Conservation (phyloP, 2,329 filamentous ascomycete genomes). For the Pseudogymnoascus sp. region DNA sequence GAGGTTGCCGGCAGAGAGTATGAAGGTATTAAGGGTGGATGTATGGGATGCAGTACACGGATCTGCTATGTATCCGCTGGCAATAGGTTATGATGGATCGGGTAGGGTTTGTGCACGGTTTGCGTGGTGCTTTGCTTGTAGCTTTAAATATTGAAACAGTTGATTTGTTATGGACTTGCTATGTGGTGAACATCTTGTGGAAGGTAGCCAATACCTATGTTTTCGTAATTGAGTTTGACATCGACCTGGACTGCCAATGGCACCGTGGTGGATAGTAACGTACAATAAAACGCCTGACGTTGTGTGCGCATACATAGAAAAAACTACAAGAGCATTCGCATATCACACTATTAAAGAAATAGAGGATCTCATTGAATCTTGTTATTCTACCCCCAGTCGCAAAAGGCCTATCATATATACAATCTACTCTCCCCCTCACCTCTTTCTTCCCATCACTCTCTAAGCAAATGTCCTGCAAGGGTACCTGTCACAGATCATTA, state of each 20-base stretch:
- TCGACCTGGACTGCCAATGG: neutral
- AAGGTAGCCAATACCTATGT: neutral
- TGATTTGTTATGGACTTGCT: neutral
- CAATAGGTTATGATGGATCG: neutral
- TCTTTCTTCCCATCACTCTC: constrained; percentile 20
- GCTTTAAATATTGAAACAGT: neutral
- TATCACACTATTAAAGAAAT: neutral
- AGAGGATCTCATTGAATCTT: neutral
- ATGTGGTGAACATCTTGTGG: neutral
- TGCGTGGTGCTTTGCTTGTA: neutral
- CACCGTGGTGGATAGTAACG: neutral
- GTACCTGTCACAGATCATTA: constrained; percentile 41
- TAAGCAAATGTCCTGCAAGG: constrained; percentile 56
- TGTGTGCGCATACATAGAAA: neutral
- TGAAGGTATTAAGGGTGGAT: neutral
- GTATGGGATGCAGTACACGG: neutral
- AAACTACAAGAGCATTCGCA: neutral
- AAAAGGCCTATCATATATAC: neutral
- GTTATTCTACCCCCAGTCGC: neutral
- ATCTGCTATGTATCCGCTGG: neutral
- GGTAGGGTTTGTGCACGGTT: neutral
- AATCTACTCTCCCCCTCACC: constrained; percentile 12
- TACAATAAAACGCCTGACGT: neutral
- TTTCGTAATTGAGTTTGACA: neutral
- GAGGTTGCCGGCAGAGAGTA: neutral